These are phyloP conservation scores for Roridomyces roridus DNA, from an alignment of 768 basidiomycete species.

Conservation along the genomic window DNA sequence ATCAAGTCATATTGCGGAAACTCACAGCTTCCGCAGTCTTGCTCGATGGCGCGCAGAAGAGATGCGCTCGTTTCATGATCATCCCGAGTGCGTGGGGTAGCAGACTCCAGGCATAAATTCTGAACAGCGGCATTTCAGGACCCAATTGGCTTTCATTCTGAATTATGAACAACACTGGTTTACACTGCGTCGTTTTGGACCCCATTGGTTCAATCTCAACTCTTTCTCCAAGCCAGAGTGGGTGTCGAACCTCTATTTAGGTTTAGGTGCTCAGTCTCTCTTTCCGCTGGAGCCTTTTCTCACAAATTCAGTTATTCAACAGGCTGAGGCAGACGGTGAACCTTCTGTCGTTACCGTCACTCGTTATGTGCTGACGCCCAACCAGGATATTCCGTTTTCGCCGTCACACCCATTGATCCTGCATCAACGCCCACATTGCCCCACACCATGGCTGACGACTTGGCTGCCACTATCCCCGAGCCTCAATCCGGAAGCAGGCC, in stretches of 20 bases:
- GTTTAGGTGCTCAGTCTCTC: constrained; percentile 43
- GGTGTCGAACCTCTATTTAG: constrained; percentile 83
- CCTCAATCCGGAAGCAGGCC: constrained; percentile 40
- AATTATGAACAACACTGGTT: constrained; percentile 92
- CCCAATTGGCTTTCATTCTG: constrained; percentile 86
- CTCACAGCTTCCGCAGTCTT: constrained; percentile 53
- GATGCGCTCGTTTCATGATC: constrained; percentile 77
- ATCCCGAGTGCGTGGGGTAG: constrained; percentile 67
- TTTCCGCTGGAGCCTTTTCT: background rate
- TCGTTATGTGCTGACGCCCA: background rate
- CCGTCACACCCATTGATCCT: constrained; percentile 68
- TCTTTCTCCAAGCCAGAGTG: constrained; percentile 79
- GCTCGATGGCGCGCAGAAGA: constrained; percentile 85
- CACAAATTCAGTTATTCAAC: constrained; percentile 65
- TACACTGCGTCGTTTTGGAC: constrained; percentile 51
- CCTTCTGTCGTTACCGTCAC: no score
- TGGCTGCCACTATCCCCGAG: constrained; percentile 69
- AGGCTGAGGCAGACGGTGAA: constrained; percentile 89
- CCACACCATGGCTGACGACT: constrained; percentile 72
- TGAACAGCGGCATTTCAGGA: constrained; percentile 45
- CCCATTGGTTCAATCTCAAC: constrained; percentile 90
- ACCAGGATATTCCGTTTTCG: constrained; percentile 83
- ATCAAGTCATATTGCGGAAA: background rate
- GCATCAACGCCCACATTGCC: constrained; percentile 59
- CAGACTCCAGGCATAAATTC: background rate